A percentile compares a stretch with the other conserved stretches of the same genome.
These are phyloP conservation scores for Globisporangium middletonii DNA, from an alignment of 352 stramenopile species.

Conservation along the genomic window DNA sequence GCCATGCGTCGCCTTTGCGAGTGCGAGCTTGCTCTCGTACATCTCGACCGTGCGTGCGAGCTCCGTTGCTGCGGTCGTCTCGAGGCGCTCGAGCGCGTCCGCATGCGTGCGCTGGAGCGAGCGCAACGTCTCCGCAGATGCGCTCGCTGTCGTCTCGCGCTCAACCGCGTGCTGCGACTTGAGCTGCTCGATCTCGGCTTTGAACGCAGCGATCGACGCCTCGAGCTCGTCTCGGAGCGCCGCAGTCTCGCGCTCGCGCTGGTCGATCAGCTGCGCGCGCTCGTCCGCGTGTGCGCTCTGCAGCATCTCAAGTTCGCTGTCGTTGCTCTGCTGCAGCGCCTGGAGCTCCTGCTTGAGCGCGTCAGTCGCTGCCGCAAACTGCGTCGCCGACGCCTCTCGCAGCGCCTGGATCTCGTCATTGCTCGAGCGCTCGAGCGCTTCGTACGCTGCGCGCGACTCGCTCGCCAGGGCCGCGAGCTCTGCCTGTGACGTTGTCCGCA, in stretches of 20 bases:
- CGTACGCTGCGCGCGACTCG: conserved; percentile 14
- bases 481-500: conserved; percentile 14
- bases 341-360: conserved; percentile 22
- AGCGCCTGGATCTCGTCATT: conserved; percentile 20
- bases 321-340: conserved; percentile 18
- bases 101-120: conserved; percentile 19
- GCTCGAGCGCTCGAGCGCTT: conserved; percentile 20
- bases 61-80: conserved; percentile 11
- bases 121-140: conserved; percentile 8
- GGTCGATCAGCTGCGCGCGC: conserved; percentile 16
- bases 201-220: conserved; percentile 6
- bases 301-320: conserved; percentile 19
- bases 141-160: conserved; percentile 14
- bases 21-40: conserved; percentile 18
- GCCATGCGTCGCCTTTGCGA: conserved; percentile 11
- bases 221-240: conserved; percentile 18
- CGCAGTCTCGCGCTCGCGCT: conserved; percentile 17
- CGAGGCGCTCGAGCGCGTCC: conserved; percentile 15
- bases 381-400: conserved; percentile 14
- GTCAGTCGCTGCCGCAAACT: conserved; percentile 19
- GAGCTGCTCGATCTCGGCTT: conserved; percentile 18
- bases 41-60: conserved; percentile 18
- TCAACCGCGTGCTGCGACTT: conserved; percentile 20
- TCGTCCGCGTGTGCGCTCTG: conserved; percentile 16
- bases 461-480: conserved; percentile 22